These are phyloP conservation scores for Yamadazyma jaroonii DNA, from an alignment of 1,139 yeast species.

Conservation along the genomic window DNA sequence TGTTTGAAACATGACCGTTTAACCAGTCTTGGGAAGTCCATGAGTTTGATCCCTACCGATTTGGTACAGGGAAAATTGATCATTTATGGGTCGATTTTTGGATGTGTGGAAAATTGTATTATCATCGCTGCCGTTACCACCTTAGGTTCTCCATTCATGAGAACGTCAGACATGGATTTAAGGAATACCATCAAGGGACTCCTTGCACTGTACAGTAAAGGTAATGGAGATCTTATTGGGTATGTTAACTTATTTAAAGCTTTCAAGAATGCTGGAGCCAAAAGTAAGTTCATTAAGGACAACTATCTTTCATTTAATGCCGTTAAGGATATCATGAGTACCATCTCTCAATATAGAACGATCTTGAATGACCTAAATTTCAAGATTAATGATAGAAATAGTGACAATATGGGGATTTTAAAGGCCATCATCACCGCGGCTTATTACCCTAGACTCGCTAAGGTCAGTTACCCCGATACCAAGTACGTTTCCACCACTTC, in stretches of 20 bases:
- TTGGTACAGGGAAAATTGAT: constrained; percentile 80
- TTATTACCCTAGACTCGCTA: constrained; percentile 76
- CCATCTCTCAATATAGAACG: constrained; percentile 65
- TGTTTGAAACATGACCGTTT: constrained; percentile 57
- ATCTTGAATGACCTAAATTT: constrained; percentile 76
- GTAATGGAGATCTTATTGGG: constrained; percentile 72
- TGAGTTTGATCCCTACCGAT: constrained; percentile 84
- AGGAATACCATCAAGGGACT: constrained; percentile 60
- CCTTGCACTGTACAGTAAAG: constrained; percentile 36
- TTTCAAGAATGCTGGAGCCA: constrained; percentile 36
- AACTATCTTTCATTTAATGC: constrained; percentile 62
- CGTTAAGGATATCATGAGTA: constrained; percentile 68
- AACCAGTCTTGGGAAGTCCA: constrained; percentile 77
- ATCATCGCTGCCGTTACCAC: constrained; percentile 75
- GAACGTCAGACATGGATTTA: constrained; percentile 47
- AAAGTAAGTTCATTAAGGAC: constrained; percentile 48
- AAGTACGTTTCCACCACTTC: constrained; percentile 65
- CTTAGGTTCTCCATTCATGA: constrained; percentile 69
- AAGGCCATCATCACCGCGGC: constrained; percentile 76
- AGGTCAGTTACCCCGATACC: constrained; percentile 79
- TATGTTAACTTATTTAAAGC: constrained; percentile 55
- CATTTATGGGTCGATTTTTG: constrained; percentile 76
- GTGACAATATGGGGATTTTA: constrained; percentile 45
- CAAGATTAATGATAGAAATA: constrained; percentile 41
- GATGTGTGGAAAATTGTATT: constrained; percentile 73